Evolutionary conservation across 2,329 filamentous ascomycete species (phyloP).

Genomic region (Pseudogymnoascus sp.): DNA sequence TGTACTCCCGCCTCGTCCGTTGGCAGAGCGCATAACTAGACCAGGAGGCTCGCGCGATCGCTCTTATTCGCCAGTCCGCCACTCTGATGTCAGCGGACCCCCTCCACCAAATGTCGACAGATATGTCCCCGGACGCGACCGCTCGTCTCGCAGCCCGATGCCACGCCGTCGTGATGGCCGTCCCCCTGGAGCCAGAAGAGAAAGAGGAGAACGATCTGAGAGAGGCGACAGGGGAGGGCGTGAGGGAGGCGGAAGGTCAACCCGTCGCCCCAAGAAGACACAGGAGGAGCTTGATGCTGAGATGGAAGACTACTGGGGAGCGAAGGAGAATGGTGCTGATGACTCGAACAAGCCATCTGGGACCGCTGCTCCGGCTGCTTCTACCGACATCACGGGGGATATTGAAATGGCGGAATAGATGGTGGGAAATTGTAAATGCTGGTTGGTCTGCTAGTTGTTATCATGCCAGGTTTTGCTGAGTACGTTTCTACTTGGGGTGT

Average conservation of each 20-base stretch:
- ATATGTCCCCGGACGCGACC: constrained; percentile 30
- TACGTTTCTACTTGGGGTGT: neutral
- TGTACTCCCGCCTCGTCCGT: constrained; percentile 46
- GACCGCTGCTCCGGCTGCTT: constrained; percentile 29
- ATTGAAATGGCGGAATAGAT: constrained; percentile 48
- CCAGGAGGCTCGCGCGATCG: constrained; percentile 49
- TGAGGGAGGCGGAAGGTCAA: constrained; percentile 38
- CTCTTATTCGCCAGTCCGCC: constrained; percentile 45
- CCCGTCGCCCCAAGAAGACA: constrained; percentile 67
- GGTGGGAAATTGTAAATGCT: neutral
- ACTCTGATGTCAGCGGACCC: constrained; percentile 28
- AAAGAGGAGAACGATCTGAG: constrained; percentile 27
- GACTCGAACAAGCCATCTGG: constrained; percentile 15
- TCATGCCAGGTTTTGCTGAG: neutral
- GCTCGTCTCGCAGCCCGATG: constrained; percentile 49
- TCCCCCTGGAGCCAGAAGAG: constrained; percentile 38
- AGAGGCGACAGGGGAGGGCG: constrained; percentile 35
- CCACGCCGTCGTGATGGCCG: constrained; percentile 45
- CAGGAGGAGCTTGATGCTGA: constrained; percentile 91
- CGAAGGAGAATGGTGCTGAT: constrained; percentile 25
- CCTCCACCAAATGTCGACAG: constrained; percentile 28
- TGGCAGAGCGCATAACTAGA: constrained; percentile 53
- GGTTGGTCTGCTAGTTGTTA: neutral
- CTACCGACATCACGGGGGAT: constrained; percentile 40
- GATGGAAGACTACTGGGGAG: constrained; percentile 87